Conservation (phyloP, 106 monocot species). For the Platanthera zijinensis region DNA sequence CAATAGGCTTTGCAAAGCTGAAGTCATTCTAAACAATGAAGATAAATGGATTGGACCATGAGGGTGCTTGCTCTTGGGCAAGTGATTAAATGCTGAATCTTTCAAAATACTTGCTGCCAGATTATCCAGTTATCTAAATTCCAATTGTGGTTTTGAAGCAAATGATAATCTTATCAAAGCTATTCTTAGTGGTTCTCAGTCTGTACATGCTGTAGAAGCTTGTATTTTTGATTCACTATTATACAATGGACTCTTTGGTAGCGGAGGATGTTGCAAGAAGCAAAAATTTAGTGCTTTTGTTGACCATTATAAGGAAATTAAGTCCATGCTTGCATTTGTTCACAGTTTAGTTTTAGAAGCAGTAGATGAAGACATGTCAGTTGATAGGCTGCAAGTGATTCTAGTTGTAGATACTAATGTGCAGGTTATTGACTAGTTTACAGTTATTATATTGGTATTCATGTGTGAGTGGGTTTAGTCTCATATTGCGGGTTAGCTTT, state of each 20-base stretch:
- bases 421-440: constrained; percentile 21
- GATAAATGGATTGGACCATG: constrained; percentile 89
- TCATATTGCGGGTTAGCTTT: no score
- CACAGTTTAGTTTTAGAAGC: constrained; percentile 27
- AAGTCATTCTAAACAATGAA: constrained; percentile 33
- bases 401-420: constrained; percentile 66
- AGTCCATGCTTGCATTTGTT: constrained; percentile 13
- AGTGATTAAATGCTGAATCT: constrained; percentile 16
- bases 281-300: constrained; percentile 51
- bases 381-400: constrained; percentile 62
- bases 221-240: constrained; percentile 59
- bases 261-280: constrained; percentile 50
- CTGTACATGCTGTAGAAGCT: constrained; percentile 36
- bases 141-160: constrained; percentile 30
- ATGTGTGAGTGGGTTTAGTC: no score
- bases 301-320: constrained; percentile 8
- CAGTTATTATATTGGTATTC: no score
- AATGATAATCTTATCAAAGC: constrained; percentile 32
- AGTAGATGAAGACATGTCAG: constrained; percentile 6
- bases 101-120: constrained; percentile 19
- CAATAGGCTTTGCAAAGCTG: constrained; percentile 7
- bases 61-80: constrained; percentile 75
- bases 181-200: constrained; percentile 47
- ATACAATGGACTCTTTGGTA: constrained; percentile 60
- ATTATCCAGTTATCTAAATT: constrained; percentile 32